Percentiles rank a stretch among this genome's conserved stretches.
Conservation (phyloP, 352 stramenopile species). For the Phytopythium helicoides region DNA sequence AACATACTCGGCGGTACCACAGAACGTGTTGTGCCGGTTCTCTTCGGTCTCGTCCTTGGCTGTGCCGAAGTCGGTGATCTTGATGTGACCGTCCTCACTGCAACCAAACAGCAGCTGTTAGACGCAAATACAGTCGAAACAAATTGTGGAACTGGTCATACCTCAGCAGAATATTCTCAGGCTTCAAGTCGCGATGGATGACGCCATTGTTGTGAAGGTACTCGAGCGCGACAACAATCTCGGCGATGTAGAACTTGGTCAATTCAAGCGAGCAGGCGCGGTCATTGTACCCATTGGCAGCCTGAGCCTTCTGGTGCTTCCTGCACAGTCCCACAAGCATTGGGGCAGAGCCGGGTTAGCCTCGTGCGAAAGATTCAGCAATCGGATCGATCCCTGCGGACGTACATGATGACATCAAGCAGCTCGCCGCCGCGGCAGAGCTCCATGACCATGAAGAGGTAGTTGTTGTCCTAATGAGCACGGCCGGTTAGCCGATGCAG, state of each 20-base stretch:
- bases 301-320: constrained; percentile 74
- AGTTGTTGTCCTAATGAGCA: constrained; percentile 59
- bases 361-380: background rate
- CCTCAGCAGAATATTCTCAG: constrained; percentile 87
- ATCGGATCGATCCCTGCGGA: constrained; percentile 6
- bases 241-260: constrained; percentile 92
- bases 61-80: constrained; percentile 90
- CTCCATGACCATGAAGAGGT: constrained; percentile 92
- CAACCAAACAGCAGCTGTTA: background rate
- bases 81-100: constrained; percentile 81
- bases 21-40: constrained; percentile 86
- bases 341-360: background rate
- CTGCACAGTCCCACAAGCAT: constrained; percentile 18
- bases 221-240: constrained; percentile 92
- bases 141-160: background rate
- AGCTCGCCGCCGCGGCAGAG: constrained; percentile 83
- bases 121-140: too few relatives aligned
- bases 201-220: constrained; percentile 94
- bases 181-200: constrained; percentile 96
- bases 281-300: constrained; percentile 51
- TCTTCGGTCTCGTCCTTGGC: constrained; percentile 83
- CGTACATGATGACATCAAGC: constrained; percentile 85
- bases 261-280: constrained; percentile 75
- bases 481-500: constrained; percentile 1
- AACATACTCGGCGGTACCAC: constrained; percentile 91